Base-by-base conservation (phyloP, 108 stramenopile species). In the Cyclotella baltica region DNA sequence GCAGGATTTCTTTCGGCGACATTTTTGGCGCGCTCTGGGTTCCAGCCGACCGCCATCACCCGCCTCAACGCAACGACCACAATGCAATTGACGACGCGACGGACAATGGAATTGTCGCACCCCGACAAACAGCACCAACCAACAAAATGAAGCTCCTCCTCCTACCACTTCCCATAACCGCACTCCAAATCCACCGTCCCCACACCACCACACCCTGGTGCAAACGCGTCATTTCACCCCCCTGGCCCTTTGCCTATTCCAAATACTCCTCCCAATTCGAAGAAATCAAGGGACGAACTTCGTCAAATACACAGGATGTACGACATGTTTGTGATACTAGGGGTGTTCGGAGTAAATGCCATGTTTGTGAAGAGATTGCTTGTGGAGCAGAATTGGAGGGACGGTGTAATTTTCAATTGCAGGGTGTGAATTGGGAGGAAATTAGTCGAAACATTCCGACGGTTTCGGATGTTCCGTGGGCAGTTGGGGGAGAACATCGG, bases 221-320 rank as follows among this genome's bases (percentile, higher is more conserved):
- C 73, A 64, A 75, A 37, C 64, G 37, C 55, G 87, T 89, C 18
- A 62, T 61, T 9, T 70, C 82, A 13, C 91, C 92, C 13, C 52
- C 79, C 28, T 96, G 89, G 88, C 95, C 95, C 27, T 92, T 92
- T 55, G 90, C 91, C 18, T 96, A 96, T 63, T 79, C 82, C 34
- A 96, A 96, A 71, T 88, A 87, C 76, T 13, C 47, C 15, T 84
- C 57, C 3, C 88, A 93, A 43, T 22, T 75, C 8, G 81, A 93
- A 63, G 93, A 96, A 79, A 69, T 59, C 13, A 96, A 95, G 52
- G 92, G 91, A 20, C 80, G 95, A 25, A 75, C 78, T 19, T 88
- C 90, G 25, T 55, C 78, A 0, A 92, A 93, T 52, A 46, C 48
- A 11, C 93, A 96, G 61, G 91, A 95, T 73, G 78, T 92, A 27